Percentiles rank a stretch among this genome's conserved stretches.
Conservation (phyloP, 768 basidiomycete species). For the Kwoniella mangroviensis region DNA sequence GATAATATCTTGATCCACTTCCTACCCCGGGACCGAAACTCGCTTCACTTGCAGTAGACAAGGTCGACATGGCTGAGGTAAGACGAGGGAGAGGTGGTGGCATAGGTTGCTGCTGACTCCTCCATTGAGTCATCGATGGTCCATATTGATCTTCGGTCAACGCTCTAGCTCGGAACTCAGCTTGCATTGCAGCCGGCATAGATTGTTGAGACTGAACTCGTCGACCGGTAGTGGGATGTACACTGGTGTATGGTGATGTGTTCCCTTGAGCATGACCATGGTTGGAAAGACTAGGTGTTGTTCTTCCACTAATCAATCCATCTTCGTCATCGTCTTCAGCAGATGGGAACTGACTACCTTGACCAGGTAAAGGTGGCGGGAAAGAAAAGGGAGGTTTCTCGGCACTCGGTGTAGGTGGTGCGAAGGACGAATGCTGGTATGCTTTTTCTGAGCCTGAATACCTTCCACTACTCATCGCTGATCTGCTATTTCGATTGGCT, state of each 20-base stretch:
- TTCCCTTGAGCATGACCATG: slow-evolving; percentile 21
- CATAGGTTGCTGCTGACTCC: slow-evolving; percentile 62
- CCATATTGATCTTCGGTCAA: slow-evolving; percentile 73
- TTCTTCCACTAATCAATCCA: slow-evolving; percentile 39
- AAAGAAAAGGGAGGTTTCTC: slow-evolving; percentile 48
- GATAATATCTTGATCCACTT: slow-evolving; percentile 1
- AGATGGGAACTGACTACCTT: slow-evolving; percentile 14
- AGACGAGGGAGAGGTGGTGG: slow-evolving; percentile 53
- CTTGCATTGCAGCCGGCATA: slow-evolving; percentile 67
- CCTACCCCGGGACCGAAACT: slow-evolving; percentile 33
- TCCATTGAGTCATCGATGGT: slow-evolving; percentile 69
- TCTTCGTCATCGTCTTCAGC: slow-evolving; percentile 62
- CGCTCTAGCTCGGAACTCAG: slow-evolving; percentile 65
- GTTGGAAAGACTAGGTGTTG: slow-evolving; percentile 39
- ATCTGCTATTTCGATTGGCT: slow-evolving; percentile 59
- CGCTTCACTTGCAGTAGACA: slow-evolving; percentile 49
- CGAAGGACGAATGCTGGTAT: slow-evolving; percentile 56
- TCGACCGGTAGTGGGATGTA: slow-evolving; percentile 71
- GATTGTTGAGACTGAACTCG: slow-evolving; percentile 65
- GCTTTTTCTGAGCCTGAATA: slow-evolving; percentile 61
- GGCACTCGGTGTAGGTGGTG: slow-evolving; percentile 49
- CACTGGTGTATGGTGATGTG: slow-evolving; percentile 62
- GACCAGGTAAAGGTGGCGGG: slow-evolving; percentile 48
- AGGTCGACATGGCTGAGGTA: slow-evolving; percentile 48
- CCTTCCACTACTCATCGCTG: slow-evolving; percentile 43